Percentiles rank a stretch among this genome's conserved stretches.
phyloP scores from a whole-genome alignment of 2,329 filamentous ascomycete genomes.

The Fusarium fujikuroi region DNA sequence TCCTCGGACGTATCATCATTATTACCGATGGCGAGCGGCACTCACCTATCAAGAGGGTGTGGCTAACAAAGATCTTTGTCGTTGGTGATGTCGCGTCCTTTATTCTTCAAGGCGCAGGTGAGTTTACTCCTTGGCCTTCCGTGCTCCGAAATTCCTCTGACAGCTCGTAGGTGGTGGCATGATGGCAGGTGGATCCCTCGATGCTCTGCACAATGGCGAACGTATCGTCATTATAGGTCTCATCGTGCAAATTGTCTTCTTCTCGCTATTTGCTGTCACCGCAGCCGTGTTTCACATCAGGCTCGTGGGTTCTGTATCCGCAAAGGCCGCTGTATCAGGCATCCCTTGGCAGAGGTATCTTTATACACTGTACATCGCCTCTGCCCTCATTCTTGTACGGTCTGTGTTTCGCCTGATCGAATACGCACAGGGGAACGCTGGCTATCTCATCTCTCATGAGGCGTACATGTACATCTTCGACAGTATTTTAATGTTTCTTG shows the following conservation, averaged over 20 bases:
- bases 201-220: neutral
- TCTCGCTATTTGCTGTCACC: fast-evolving
- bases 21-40: neutral
- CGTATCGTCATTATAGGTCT: neutral
- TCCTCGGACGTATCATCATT: neutral
- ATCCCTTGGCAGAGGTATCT: neutral
- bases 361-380: neutral
- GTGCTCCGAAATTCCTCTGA: no score
- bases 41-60: neutral
- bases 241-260: neutral
- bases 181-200: neutral
- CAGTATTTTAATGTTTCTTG: neutral
- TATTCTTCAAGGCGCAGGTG: neutral
- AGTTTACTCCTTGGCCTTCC: neutral
- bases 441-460: neutral
- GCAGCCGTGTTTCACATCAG: neutral
- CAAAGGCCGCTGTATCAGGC: neutral
- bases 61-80: neutral
- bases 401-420: neutral
- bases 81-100: neutral
- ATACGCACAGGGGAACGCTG: neutral
- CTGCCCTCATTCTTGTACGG: neutral
- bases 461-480: neutral
- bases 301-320: neutral
- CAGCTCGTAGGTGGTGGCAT: neutral